Conservation (phyloP, 257 asterid species). For the Gentiana macrophylla region DNA sequence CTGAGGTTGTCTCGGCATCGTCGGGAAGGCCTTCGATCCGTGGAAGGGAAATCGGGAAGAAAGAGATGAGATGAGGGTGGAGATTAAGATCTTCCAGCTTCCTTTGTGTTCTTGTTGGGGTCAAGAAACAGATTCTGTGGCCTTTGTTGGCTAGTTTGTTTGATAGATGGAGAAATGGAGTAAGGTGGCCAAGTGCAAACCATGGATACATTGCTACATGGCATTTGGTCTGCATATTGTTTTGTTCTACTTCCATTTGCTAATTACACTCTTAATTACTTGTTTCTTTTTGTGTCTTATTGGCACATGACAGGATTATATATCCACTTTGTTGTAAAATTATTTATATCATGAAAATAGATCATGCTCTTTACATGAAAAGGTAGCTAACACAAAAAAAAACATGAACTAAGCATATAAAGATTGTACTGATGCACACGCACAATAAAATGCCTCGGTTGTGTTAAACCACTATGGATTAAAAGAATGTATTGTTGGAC, state of each 20-base stretch:
- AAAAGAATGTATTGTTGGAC: too few relatives aligned
- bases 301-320: too few relatives aligned
- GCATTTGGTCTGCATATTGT: neutral
- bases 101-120: conserved; percentile 21
- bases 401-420: too few relatives aligned
- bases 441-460: too few relatives aligned
- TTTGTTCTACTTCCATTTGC: neutral
- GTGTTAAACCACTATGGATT: too few relatives aligned
- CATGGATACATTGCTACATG: conserved; percentile 44
- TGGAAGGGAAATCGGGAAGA: conserved; percentile 36
- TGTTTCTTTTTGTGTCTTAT: too few relatives aligned
- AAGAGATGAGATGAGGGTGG: conserved; percentile 24
- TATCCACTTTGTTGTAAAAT: too few relatives aligned
- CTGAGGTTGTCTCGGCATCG: conserved; percentile 39
- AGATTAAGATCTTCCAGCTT: conserved; percentile 21
- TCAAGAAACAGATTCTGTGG: conserved; percentile 26
- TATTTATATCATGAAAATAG: too few relatives aligned
- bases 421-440: too few relatives aligned
- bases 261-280: too few relatives aligned
- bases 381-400: too few relatives aligned
- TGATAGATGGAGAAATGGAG: conserved; percentile 30
- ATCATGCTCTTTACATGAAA: too few relatives aligned
- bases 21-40: conserved; percentile 41
- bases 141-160: conserved; percentile 45
- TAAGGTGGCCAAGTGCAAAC: conserved; percentile 52